Base-by-base conservation (phyloP, 495 filamentous ascomycete species). In the Xylaria cubensis region DNA sequence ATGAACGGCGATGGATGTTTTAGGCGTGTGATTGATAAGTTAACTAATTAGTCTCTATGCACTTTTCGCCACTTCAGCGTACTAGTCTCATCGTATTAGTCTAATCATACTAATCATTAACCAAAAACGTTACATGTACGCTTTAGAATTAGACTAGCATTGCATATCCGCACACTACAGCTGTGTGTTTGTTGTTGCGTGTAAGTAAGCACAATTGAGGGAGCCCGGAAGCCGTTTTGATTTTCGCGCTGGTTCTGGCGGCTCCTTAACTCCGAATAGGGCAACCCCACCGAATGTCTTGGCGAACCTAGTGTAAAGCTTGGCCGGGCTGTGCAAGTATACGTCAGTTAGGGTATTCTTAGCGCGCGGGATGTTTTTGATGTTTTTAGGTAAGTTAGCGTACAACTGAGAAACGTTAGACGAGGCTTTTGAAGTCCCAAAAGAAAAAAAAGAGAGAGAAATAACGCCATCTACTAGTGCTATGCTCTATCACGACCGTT, bases 241-340 rank as follows among this genome's bases (percentile, higher is more conserved):
- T 24, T 42, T 67, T 41, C 19, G 44, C 51, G 63, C 24, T 65
- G 63, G 63, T 32, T 66, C 34, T 29, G 51, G 5, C 39, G 26
- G 34, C 32, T 50, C 50, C 50, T 67, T 3, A 67, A 67, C 65
- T 55, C 65, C 65, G 65, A 8, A 55, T 41, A 41, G 26, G 65
- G 50, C 50, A 67, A 36, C 65, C 65, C 65, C 65, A 67, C 24
- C 36, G n/a, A 67, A 24, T 32, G 48, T 67, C 65, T 67, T 67
- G 65, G 65, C 65, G 65, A 67, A 67, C 65, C 65, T 67, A 67
- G 65, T 50, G 50, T 36, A 15, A 24, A 24, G 32, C 48, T 67
- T 67, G 65, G 65, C 65, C 44, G 36, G 65, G 65, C 65, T 67
- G 65, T 67, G 65, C 36, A 56, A 29, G 64, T 56, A 53, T 51